Base-by-base conservation (phyloP, 2,329 filamentous ascomycete species). In the Penicillium sp. region DNA sequence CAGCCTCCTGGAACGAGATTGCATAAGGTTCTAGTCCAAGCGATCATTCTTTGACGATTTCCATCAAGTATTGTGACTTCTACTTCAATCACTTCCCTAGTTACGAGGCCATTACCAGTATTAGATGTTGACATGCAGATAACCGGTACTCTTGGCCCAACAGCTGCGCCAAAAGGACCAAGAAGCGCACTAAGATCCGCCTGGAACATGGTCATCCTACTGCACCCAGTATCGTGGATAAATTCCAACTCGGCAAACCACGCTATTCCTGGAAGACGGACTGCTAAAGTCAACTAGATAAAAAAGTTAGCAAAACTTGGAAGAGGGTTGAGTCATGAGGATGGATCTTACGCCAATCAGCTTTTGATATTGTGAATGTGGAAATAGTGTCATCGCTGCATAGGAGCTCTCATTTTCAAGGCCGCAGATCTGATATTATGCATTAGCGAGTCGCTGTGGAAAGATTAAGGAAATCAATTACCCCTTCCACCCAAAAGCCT, bases 401-500 rank as follows among this genome's bases (percentile, higher is more conserved):
- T 19, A 42, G 21, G 29, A 33, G 6, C 15, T 27, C 4, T 33
- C 52, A 10, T 23, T 23, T 6, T 19, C 15, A 27, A 43, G 36
- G 1, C 27, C 36, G 6, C 12, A 15, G 7, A 49, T 8, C 52
- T 55, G 9, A 41, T 19, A 12, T 15, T 10, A 49, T 21, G 25
- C 6, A 23, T 55, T 23, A 55, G 43, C 15, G 2, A 35, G 4
- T 15, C 9, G 2, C 2, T n/a, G 31, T 23, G 1, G 4, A 21
- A 27, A 27, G 0, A 0, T 10, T n/a, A 19, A 23, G 3, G 13
- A 25, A 5, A 21, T 17, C 8, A 35, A 39, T 36, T 44, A 56
- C 47, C 38, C 53, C 53, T 56, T 56, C 53, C 1, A 27, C 39
- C 54, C 48, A 56, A 25, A 56, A 52, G 19, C 54, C 41, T 31